Base-by-base conservation (phyloP, 768 basidiomycete genomes). In the Rhodotorula diobovata region DNA sequence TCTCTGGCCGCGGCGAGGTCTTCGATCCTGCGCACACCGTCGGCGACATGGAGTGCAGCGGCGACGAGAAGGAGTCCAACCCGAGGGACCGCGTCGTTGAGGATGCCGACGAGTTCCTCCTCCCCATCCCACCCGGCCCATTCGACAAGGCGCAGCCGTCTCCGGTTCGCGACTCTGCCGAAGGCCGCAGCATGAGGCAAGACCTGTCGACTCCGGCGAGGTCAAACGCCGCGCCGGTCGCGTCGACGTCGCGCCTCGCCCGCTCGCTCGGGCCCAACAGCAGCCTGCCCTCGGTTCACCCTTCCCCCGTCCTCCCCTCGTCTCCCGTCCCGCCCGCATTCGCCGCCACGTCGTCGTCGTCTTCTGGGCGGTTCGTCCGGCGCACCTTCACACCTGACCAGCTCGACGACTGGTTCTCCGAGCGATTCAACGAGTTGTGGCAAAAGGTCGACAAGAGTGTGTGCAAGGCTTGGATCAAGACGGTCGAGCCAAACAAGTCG, bases 401-500 rank as follows among this genome's bases (percentile, higher is more conserved):
- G 14, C 68, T 81, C 39, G 72, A 77, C 21, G 64, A 57, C 32
- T 82, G 81, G 76, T 74, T 65, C 80, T 78, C 68, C 62, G 65
- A 20, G 30, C 76, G 34, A 39, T 79, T 82, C 73, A 61, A 72
- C 35, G 68, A 76, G 2, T 73, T 82, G 8, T 78, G 78, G 63
- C 81, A 81, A 69, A 77, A 74, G 28, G 78, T 78, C 1, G 80
- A 79, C 74, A 82, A 82, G 70, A 71, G 80, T 53, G 77, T 82
- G 55, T 79, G 80, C 68, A 80, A 81, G 72, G 77, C 76, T 30
- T 83, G 82, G 82, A 81, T 83, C 77, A 82, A 82, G 75, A 76
- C 80, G 46, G 80, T 82, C 67, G 81, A 82, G 75, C 82, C 82
- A 8, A 78, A 80, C 67, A 83, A 82, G 73, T 79, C 80, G 73